Conservation (phyloP, 768 basidiomycete species). For the Boletus pseudopeckii region DNA sequence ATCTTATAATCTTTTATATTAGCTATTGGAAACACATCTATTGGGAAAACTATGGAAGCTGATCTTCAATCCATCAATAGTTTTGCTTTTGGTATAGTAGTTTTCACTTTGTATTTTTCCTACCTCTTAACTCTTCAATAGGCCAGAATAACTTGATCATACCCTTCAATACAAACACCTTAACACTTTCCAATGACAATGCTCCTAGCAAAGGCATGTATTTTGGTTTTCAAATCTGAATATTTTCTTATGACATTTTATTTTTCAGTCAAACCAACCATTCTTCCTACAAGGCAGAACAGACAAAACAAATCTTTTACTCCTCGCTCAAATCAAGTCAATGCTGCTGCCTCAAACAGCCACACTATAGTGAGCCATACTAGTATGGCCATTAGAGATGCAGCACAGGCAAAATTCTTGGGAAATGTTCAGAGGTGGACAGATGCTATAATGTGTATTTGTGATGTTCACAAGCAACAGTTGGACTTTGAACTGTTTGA, state of each 20-base stretch:
- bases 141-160: background rate
- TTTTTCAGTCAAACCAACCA: background rate
- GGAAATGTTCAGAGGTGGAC: constrained; percentile 16
- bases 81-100: background rate
- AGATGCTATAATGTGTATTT: constrained; percentile 3
- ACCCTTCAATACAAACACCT: background rate
- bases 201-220: background rate
- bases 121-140: background rate
- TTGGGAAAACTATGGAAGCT: background rate
- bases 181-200: no score
- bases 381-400: background rate
- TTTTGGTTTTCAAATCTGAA: background rate
- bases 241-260: background rate
- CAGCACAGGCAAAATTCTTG: background rate
- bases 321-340: background rate
- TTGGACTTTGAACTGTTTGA: constrained; percentile 13
- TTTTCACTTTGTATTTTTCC: background rate
- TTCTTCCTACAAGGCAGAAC: background rate
- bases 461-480: background rate
- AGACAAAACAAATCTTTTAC: background rate
- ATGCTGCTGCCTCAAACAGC: background rate
- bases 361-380: background rate
- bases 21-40: background rate
- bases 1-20: background rate
- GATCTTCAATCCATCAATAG: no score